phyloP scores from a whole-genome alignment of 164 flowering plant species.

The Vitis riparia region DNA sequence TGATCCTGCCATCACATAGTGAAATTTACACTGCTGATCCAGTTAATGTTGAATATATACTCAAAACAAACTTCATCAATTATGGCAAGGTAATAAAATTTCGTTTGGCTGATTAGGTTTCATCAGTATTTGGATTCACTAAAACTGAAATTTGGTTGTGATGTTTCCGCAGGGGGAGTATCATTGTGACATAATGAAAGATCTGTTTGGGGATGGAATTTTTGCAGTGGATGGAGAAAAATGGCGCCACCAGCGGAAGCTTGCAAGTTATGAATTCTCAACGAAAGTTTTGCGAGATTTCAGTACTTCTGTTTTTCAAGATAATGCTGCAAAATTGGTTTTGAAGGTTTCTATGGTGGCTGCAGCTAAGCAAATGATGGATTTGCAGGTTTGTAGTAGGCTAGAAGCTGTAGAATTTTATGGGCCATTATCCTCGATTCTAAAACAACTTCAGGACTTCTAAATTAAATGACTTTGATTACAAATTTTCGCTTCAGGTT shows the following conservation, averaged over 20 bases:
- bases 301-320: slow-evolving; percentile 27
- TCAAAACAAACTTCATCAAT: slow-evolving; percentile 42
- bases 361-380: slow-evolving; percentile 9
- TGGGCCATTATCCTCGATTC: too few relatives aligned
- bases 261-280: slow-evolving; percentile 50
- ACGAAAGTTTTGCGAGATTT: slow-evolving; percentile 34
- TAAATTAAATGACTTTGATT: too few relatives aligned
- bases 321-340: slow-evolving; percentile 34
- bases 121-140: too few relatives aligned
- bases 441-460: too few relatives aligned
- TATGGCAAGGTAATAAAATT: slow-evolving; percentile 30
- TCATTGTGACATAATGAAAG: slow-evolving; percentile 32
- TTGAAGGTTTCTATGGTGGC: slow-evolving; percentile 19
- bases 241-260: slow-evolving; percentile 47
- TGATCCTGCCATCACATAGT: slow-evolving; percentile 27
- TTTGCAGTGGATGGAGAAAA: slow-evolving; percentile 58
- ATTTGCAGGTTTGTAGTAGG: slow-evolving; percentile 29
- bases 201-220: slow-evolving; percentile 49
- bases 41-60: slow-evolving; percentile 39
- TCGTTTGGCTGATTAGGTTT: neutral
- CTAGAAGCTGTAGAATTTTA: too few relatives aligned
- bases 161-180: slow-evolving; percentile 28
- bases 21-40: slow-evolving; percentile 44
- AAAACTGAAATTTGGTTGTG: neutral
- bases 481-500: too few relatives aligned